Percentiles rank a stretch among this genome's conserved stretches.
Evolutionary conservation across 305 asterid species (phyloP).

Genomic region (Fraxinus baroniana): DNA sequence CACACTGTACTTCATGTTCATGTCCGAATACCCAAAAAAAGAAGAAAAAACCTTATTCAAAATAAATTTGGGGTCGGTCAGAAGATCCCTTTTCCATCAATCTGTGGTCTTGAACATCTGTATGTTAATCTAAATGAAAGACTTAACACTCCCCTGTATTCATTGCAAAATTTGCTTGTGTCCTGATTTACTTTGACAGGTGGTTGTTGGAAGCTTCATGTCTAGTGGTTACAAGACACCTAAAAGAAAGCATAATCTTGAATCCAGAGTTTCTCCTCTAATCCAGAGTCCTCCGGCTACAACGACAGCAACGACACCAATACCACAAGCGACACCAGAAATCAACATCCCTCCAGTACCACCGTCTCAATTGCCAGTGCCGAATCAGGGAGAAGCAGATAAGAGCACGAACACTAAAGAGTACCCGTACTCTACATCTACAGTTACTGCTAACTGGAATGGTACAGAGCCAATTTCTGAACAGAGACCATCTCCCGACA

Average conservation of each 20-base stretch:
- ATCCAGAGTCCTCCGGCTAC: conserved; percentile 41
- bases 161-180: not conserved
- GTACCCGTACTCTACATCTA: conserved; percentile 44
- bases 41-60: no score
- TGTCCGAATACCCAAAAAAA: not conserved
- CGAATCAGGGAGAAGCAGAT: conserved; percentile 43
- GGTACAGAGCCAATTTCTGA: conserved; percentile 45
- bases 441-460: conserved; percentile 59
- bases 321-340: conserved; percentile 60
- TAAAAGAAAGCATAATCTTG: conserved; percentile 41
- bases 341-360: conserved; percentile 28
- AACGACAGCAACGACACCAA: conserved; percentile 50
- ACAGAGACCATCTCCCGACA: conserved; percentile 69
- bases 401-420: conserved; percentile 47
- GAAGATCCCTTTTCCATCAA: not conserved
- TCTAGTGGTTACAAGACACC: conserved; percentile 48
- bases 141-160: not conserved
- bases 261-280: conserved; percentile 33
- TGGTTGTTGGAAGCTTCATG: conserved; percentile 79
- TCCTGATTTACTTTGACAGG: conserved; percentile 33
- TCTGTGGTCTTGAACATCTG: not conserved
- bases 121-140: not conserved
- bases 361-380: conserved; percentile 36
- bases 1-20: not conserved
- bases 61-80: not conserved